Conservation (phyloP, 306 rosid species). For the Prunus armeniaca region DNA sequence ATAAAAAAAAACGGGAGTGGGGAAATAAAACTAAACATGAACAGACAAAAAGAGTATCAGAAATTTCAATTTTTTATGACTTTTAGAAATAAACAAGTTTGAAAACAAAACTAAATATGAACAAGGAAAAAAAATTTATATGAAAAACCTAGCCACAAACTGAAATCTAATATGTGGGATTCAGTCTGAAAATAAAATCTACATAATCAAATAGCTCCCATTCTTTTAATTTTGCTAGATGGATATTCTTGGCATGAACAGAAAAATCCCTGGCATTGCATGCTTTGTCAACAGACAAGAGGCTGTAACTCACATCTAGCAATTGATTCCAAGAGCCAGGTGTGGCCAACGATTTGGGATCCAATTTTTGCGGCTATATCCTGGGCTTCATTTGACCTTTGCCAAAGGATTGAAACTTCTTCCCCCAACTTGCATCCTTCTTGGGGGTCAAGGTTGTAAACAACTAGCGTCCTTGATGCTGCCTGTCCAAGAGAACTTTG, state of each 20-base stretch:
- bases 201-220: neutral
- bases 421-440: slow-evolving; percentile 72
- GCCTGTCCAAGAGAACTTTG: slow-evolving; percentile 16
- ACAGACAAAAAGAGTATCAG: no score
- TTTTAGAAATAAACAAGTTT: neutral
- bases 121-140: neutral
- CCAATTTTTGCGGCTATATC: slow-evolving; percentile 58
- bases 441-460: slow-evolving; percentile 82
- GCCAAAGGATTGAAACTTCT: slow-evolving; percentile 81
- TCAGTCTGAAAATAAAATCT: neutral
- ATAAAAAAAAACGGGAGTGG: no score
- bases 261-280: neutral
- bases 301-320: slow-evolving; percentile 67
- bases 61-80: no score
- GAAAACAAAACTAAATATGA: neutral
- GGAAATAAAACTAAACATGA: no score
- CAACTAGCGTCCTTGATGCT: slow-evolving; percentile 45
- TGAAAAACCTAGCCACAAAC: neutral
- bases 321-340: slow-evolving; percentile 89
- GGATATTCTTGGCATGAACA: no score
- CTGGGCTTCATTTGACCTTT: slow-evolving; percentile 71
- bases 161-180: neutral
- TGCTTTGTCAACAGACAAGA: slow-evolving; percentile 42
- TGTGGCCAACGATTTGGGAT: slow-evolving; percentile 64
- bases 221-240: neutral